Evolutionary conservation across 345 rosid species (phyloP), one percentile per base, ranked within the genome.

Genomic region (Eucalyptus marginata): DNA sequence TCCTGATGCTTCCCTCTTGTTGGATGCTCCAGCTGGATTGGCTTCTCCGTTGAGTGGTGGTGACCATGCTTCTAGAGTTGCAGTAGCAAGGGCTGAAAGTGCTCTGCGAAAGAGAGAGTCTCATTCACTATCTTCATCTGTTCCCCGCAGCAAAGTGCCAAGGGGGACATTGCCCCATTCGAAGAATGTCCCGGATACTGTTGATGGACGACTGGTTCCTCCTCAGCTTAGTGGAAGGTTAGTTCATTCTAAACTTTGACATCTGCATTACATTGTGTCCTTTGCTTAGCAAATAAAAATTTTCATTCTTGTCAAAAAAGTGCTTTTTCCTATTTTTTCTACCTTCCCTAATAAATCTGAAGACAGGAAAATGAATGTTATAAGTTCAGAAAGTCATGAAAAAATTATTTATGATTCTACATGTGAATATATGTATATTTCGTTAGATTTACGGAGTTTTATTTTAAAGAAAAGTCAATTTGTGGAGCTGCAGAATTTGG

Each of bases 181-280:
- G 12, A 96, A 91, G 94, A 92, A 88, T 89, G 87, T 93, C 86
- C 96, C 95, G 3, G 98, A 96, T 22, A 96, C 98, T 54, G 92
- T 89, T 8, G 92, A 96, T 49, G 95, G 96, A 40, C 16, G 93
- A 91, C 92, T 97, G 58, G 93, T 96, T 81, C 99, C 99, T 29
- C 99, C 98, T 58, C 99, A 97, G 96, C 95, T 97, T 66, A 92
- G 91, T 36, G 99, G 99, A 91, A 96, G 98, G 99, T 97, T 47
- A 84, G 95, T 88, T 80, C 2, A 44, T 62, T 36, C 47, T 40
- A 76, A 24, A 40, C 83, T 76, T 36, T 76, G 83, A 40, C 83
- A 40, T 20, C 83, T 76, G 27, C 29, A 40, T 40, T 36, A 76
- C 47, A 20, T 36, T 40, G 83, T 76, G 44, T 33, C 83, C 10